Evolutionary conservation across 1,139 yeast genomes (phyloP), one percentile per base, ranked within the genome.

Genomic region (Pichia sp.): DNA sequence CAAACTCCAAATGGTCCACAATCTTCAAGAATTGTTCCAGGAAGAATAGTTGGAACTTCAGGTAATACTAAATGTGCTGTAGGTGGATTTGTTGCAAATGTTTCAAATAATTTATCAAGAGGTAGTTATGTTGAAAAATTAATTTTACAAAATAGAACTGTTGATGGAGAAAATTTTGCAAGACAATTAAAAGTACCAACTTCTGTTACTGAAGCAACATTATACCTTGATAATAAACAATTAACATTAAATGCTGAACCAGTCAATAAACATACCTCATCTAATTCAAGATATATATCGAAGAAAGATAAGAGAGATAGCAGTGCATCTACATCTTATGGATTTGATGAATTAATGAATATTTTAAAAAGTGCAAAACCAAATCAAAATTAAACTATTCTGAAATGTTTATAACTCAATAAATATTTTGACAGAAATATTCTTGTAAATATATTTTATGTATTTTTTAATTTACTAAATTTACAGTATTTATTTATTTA

Each of bases 1-100:
- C 86, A 83, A 66, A 75, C 89, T 2, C 95, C 95, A 34, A 78
- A 83, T 57, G 96, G 96, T 43, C 69, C 83, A 38, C 70, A 75
- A 48, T 72, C 78, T 50, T 78, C 79, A 35, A 71, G 72, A 49
- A 71, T 83, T 36, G 82, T 80, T 11, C 85, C 86, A 18, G 96
- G 94, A 53, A 81, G 96, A 70, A 68, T 78, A 42, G 70, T 84
- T 39, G 74, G 71, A 45, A 67, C 63, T 31, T 65, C 63, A 37
- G 57, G 62, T 29, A 59, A 70, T 43, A 71, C 75, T 51, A 74
- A 73, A 46, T 83, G 81, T 32, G 90, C 87, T 7, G 72, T 84
- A 56, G 94, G 86, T 60, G 95, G 95, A n/a, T 84, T 86, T 56
- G 73, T 83, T 40, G 81, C 65, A 5, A 45, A 53, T 18, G 54